phyloP scores from a whole-genome alignment of 306 rosid species.

The Coriaria nepalensis region DNA sequence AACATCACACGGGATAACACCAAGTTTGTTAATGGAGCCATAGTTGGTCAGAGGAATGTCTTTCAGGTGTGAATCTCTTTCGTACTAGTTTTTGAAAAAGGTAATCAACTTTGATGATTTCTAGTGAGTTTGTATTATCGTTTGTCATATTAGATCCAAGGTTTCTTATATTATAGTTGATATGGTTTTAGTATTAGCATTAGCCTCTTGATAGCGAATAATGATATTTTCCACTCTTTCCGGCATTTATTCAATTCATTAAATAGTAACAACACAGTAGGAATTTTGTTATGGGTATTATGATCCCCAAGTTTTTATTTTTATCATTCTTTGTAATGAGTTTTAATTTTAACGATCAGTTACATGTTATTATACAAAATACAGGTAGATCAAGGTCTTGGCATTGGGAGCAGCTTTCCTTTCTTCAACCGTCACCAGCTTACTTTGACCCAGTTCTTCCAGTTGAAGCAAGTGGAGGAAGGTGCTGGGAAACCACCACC shows the following conservation, averaged over 20 bases:
- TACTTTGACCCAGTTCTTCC: slow-evolving; percentile 70
- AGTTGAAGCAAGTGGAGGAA: slow-evolving; percentile 72
- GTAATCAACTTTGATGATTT: no score
- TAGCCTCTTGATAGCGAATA: no score
- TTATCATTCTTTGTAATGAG: no score
- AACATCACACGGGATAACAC: slow-evolving; percentile 93
- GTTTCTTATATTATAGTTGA: no score
- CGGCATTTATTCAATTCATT: no score
- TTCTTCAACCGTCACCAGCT: slow-evolving; percentile 97
- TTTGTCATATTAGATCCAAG: neutral
- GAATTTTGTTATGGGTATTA: no score
- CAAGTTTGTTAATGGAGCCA: slow-evolving; percentile 77
- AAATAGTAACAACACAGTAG: no score
- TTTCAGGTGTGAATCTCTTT: slow-evolving; percentile 47
- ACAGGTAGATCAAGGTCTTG: slow-evolving; percentile 96
- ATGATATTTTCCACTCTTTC: no score
- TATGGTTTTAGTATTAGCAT: no score
- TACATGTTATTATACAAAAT: neutral
- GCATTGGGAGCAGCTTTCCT: slow-evolving; percentile 82
- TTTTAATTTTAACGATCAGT: no score
- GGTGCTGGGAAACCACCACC: slow-evolving; percentile 95
- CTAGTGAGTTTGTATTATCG: neutral
- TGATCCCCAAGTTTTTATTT: no score
- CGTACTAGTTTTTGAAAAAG: no score
- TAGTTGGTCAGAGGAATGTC: slow-evolving; percentile 72